Base-by-base conservation (phyloP, 345 rosid genomes). In the Populus tremula region DNA sequence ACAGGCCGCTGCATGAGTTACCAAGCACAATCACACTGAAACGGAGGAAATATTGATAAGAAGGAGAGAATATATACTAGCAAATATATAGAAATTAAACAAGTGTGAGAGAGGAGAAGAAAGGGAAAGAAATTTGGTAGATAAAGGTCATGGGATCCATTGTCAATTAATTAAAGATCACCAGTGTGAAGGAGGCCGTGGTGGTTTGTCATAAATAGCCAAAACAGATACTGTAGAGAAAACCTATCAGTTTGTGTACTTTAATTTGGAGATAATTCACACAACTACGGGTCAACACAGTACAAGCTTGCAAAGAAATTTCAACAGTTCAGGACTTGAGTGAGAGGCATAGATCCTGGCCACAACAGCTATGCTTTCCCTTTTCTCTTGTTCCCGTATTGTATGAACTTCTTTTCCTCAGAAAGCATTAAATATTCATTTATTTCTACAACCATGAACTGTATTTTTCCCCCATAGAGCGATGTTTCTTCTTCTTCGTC, bases 141-240 rank as follows among this genome's bases (percentile, higher is more conserved):
- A 11, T 13, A 73, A 56, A 45, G 41, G 17, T 20, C 27, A 27
- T 41, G 25, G 25, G 66, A 53, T 78, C 80, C 73, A 49, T 69
- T 79, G 75, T 80, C 74, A 78, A 7, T 54, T 77, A 78, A 7
- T 54, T 77, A 67, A 76, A 68, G 69, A 75, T 23, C 12, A 71
- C 74, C 74, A 75, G 38, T 8, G 54, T 50, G 69, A 63, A 16
- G 0, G 25, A 29, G 27, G 47, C 21, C 76, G 81, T 84, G 84
- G 83, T 83, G 85, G 82, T 83, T 86, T 86, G 73, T 80, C 83
- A 79, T 65, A 83, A 84, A 88, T 82, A 77, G 86, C 81, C 84
- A 83, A 79, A 78, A 76, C 81, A 82, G 73, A 76, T 21, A 70
- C 84, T 77, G 83, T 80, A 69, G 50, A 77, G 4, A 63, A 31